Evolutionary conservation across 2,329 filamentous ascomycete species (phyloP), one percentile per base, ranked within the genome.

Genomic region (Cyphellophora europaea): DNA sequence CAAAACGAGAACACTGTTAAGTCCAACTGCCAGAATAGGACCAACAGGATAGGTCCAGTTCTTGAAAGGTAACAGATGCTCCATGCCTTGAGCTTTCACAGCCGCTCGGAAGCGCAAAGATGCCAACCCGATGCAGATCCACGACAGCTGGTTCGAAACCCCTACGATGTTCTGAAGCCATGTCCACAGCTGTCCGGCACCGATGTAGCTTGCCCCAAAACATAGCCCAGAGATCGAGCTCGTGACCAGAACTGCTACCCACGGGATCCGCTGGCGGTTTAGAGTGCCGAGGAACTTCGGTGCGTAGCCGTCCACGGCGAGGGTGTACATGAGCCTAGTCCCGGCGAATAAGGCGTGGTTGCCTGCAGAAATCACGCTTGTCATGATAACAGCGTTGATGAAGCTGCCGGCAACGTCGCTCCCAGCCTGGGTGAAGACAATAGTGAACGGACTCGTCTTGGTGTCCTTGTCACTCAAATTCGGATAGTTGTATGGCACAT

Each of bases 301-400:
- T 2, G 70, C 71, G 44, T 72, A 67, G 3, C 61, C 55, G 44
- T 70, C 70, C 45, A 70, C 48, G 0, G 59, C 59, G 5, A 63
- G 49, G 21, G 57, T 58, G 44, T 69, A 72, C 10, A 74, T 59
- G 39, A 66, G 66, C 10, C 70, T 62, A 6, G 67, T 70, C 8
- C 66, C 67, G 2, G 64, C 63, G 49, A 68, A 67, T 34, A 86
- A 62, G 49, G 71, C 74, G 45, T 80, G 75, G 47, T 85, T 86
- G 1, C 72, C 77, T 0, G 79, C 70, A 0, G 79, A 84, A 58
- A 74, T 79, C 0, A 79, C 81, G 0, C 77, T 82, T 0, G 78
- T 82, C 45, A 87, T 67, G 47, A 88, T 77, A 15, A 86, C 67
- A 19, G 80, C 82, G 53, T 89, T 88, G 56, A 88, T 77, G 37